Percentiles rank a stretch among this genome's conserved stretches.
phyloP scores from a whole-genome alignment of 192 early-diverging fungal genomes.

The Oehlia diaphana region DNA sequence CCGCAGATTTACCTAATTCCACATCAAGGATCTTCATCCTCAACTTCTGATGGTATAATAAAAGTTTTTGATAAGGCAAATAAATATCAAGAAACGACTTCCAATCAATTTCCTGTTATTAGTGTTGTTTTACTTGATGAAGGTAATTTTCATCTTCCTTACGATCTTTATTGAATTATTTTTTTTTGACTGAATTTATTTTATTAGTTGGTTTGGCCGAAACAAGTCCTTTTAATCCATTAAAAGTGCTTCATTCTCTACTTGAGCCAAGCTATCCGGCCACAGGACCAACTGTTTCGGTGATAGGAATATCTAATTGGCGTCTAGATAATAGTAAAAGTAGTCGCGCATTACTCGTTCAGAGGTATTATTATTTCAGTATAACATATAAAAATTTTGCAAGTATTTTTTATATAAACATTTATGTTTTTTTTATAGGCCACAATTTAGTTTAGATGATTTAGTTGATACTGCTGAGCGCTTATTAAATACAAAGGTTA shows the following conservation, averaged over 20 bases:
- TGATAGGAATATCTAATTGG: slow-evolving; percentile 34
- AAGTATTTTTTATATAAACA: neutral
- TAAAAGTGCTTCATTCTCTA: neutral
- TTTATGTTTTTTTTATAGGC: neutral
- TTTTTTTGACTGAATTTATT: neutral
- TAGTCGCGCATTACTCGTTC: slow-evolving; percentile 17
- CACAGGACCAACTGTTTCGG: neutral
- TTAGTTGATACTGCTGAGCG: neutral
- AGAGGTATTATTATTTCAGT: slow-evolving; percentile 6
- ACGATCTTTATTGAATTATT: too few relatives aligned
- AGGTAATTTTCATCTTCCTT: neutral
- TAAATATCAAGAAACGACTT: slow-evolving; percentile 14
- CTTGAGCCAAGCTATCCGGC: neutral
- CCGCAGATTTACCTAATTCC: slow-evolving; percentile 28
- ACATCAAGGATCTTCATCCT: slow-evolving; percentile 29
- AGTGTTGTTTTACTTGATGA: slow-evolving; percentile 30
- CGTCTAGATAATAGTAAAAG: slow-evolving; percentile 31
- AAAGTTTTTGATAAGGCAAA: slow-evolving; percentile 22
- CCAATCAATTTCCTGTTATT: slow-evolving; percentile 11
- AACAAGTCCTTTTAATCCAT: slow-evolving; percentile 13
- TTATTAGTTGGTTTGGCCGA: slow-evolving; percentile 30
- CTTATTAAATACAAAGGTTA: neutral
- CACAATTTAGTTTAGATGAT: neutral
- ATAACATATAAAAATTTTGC: too few relatives aligned
- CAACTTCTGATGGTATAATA: slow-evolving; percentile 33